phyloP scores from a whole-genome alignment of 768 basidiomycete genomes.

The Lentinus brumalis region DNA sequence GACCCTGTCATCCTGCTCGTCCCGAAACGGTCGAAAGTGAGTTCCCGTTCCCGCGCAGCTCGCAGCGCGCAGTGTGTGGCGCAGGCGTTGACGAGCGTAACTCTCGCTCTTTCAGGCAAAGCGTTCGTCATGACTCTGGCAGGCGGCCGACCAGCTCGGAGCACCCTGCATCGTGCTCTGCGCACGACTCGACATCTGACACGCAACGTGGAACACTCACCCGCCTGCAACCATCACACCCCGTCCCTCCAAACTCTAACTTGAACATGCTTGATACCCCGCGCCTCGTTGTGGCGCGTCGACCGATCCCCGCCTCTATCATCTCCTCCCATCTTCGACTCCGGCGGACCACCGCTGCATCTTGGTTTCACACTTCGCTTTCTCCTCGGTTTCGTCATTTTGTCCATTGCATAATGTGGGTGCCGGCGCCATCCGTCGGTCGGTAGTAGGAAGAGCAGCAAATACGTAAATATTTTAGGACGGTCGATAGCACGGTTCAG shows the following conservation, averaged over 20 bases:
- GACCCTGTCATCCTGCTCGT: conserved; percentile 26
- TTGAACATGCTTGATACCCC: neutral
- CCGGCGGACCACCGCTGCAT: no score
- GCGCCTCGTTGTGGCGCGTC: neutral
- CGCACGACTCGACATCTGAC: conserved; percentile 7
- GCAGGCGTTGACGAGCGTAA: neutral
- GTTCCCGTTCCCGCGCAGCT: conserved; percentile 1
- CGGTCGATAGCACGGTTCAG: conserved; percentile 4
- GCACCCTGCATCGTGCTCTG: neutral
- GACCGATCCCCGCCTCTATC: neutral
- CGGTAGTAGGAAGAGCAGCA: neutral
- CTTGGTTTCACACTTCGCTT: no score
- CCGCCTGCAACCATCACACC: neutral
- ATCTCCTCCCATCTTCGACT: neutral
- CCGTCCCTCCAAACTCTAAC: neutral
- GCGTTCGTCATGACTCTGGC: conserved; percentile 9
- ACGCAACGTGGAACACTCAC: no score
- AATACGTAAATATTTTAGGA: neutral
- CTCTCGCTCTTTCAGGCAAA: conserved; percentile 3
- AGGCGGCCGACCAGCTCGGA: neutral
- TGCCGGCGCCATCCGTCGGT: no score
- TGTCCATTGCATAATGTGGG: no score
- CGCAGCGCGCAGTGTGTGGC: neutral
- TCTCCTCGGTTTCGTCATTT: no score
- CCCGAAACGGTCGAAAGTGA: conserved; percentile 24